Evolutionary conservation across 257 asterid genomes (phyloP).

Genomic region (Leonotis leonurus): DNA sequence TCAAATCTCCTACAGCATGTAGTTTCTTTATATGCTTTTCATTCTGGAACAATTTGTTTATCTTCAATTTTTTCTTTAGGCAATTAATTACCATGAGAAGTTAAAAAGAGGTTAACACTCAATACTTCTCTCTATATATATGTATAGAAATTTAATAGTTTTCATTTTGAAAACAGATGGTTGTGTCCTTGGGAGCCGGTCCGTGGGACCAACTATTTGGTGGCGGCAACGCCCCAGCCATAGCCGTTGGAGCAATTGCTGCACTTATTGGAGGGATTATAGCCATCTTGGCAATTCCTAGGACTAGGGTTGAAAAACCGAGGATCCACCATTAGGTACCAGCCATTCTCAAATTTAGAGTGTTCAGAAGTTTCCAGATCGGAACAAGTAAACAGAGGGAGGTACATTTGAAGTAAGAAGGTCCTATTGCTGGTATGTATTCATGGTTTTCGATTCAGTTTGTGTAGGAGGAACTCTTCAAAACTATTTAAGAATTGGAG

Average conservation of each 20-base stretch:
- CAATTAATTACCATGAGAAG: not conserved
- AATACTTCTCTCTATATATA: not conserved
- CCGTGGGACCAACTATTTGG: constrained; percentile 74
- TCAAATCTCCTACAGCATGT: not conserved
- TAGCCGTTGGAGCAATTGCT: constrained; percentile 56
- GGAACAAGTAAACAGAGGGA: not conserved
- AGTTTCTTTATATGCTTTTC: not conserved
- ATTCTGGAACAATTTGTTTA: not conserved
- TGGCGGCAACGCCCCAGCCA: constrained; percentile 81
- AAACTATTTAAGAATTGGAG: not conserved
- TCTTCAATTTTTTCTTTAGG: not conserved
- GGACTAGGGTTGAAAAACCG: constrained; percentile 58
- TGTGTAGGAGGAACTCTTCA: not conserved
- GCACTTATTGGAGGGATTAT: constrained; percentile 56
- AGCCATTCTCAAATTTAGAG: not conserved
- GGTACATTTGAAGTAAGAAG: not conserved
- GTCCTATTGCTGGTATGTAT: not conserved
- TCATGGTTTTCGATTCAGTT: not conserved
- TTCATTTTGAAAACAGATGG: constrained; percentile 36
- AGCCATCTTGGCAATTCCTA: constrained; percentile 81
- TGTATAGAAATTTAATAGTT: not conserved
- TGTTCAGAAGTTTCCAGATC: not conserved
- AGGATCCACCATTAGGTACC: constrained; percentile 29
- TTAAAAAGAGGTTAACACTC: not conserved
- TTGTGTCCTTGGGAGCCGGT: constrained; percentile 78